Evolutionary conservation across 2,329 filamentous ascomycete species (phyloP).

Genomic region (Pseudogymnoascus sp.): DNA sequence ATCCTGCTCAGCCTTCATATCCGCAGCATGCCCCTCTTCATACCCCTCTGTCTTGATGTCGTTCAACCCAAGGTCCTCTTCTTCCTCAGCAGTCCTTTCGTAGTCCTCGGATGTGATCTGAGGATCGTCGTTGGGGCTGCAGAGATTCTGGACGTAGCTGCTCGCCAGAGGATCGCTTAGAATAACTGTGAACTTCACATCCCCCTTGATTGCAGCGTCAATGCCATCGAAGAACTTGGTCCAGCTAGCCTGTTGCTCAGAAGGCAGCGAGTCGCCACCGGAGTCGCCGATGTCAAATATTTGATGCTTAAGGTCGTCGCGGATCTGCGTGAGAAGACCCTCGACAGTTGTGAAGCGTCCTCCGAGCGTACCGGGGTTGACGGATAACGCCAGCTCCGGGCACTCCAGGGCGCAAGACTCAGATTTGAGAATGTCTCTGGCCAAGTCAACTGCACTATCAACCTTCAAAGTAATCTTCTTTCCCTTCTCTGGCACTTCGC

Average conservation of each 20-base stretch:
- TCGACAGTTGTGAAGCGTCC: constrained; percentile 97
- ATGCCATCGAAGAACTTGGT: constrained; percentile 71
- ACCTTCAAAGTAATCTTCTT: constrained; percentile 75
- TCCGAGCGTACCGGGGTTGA: constrained; percentile 89
- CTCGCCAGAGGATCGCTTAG: constrained; percentile 83
- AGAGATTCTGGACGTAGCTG: constrained; percentile 88
- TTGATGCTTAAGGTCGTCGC: constrained; percentile 77
- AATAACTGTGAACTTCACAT: constrained; percentile 73
- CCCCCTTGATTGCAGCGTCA: constrained; percentile 69
- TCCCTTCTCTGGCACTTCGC: constrained; percentile 79
- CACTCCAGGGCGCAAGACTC: constrained; percentile 85
- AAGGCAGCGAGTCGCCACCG: constrained; percentile 72
- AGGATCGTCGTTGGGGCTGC: constrained; percentile 66
- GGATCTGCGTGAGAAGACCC: constrained; percentile 84
- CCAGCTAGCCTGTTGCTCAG: constrained; percentile 65
- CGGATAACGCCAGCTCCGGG: constrained; percentile 76
- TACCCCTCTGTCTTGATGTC: constrained; percentile 95
- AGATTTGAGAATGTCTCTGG: constrained; percentile 90
- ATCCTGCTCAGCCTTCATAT: constrained; percentile 24
- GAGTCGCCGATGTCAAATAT: constrained; percentile 71
- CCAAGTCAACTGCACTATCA: constrained; percentile 63
- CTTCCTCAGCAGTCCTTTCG: constrained; percentile 79
- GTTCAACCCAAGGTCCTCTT: constrained; percentile 81
- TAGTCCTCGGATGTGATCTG: constrained; percentile 80
- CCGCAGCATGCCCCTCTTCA: constrained; percentile 45